A percentile compares a stretch with the other conserved stretches of the same genome.
These are phyloP conservation scores for Postia placenta DNA, from an alignment of 768 basidiomycete species.

Conservation along the genomic window DNA sequence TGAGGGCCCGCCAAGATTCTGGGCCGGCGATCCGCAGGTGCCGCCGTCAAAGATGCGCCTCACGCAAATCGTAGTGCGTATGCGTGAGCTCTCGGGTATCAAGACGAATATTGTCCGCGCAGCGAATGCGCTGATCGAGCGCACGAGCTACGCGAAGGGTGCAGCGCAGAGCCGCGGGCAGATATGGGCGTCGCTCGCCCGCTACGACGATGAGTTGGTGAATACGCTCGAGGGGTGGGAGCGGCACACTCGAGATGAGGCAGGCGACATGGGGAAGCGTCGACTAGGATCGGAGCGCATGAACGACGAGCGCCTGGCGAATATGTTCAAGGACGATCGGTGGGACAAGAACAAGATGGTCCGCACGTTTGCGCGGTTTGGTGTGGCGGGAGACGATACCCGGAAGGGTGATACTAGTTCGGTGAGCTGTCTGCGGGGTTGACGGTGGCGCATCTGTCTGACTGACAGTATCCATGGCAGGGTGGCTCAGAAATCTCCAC, in stretches of 20 bases:
- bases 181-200: slow-evolving; percentile 71
- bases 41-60: slow-evolving; percentile 41
- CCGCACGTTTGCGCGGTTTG: slow-evolving; percentile 62
- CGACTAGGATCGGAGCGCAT: slow-evolving; percentile 29
- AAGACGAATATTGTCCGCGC: slow-evolving; percentile 49
- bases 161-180: slow-evolving; percentile 29
- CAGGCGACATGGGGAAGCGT: slow-evolving; percentile 31
- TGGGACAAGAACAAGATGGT: slow-evolving; percentile 84
- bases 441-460: too few species aligned
- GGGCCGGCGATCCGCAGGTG: slow-evolving; percentile 22
- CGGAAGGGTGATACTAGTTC: slow-evolving; percentile 29
- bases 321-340: slow-evolving; percentile 43
- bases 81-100: slow-evolving; percentile 48
- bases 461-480: slow-evolving; percentile 20
- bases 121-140: slow-evolving; percentile 48
- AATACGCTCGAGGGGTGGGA: slow-evolving; percentile 61
- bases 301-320: slow-evolving; percentile 31
- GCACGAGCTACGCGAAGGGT: slow-evolving; percentile 33
- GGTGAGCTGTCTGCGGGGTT: slow-evolving; percentile 19
- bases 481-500: slow-evolving; percentile 35
- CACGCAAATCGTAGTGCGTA: slow-evolving; percentile 50
- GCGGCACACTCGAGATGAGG: slow-evolving; percentile 38
- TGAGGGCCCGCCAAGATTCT: slow-evolving; percentile 47
- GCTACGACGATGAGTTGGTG: slow-evolving; percentile 72
- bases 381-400: slow-evolving; percentile 28